Percentiles rank a stretch among this genome's conserved stretches.
These are phyloP conservation scores for Acaromyces ingoldii DNA, from an alignment of 1,284 basidiomycete species.

Conservation along the genomic window DNA sequence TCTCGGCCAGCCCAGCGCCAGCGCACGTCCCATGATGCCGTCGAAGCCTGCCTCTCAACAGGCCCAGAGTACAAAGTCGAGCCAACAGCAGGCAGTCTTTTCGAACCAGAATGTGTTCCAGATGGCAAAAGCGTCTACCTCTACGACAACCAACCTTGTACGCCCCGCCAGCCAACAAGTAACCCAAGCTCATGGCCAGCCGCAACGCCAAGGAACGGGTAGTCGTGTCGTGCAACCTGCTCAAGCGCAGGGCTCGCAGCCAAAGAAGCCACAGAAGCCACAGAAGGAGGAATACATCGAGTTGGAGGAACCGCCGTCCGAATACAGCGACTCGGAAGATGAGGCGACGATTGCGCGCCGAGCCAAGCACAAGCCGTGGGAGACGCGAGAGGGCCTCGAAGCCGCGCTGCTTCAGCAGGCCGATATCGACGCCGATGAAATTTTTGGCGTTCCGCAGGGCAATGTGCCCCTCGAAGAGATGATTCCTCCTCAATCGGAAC, in stretches of 20 bases:
- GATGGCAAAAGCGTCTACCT: no score
- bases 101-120: no score
- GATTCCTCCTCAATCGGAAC: constrained; percentile 19
- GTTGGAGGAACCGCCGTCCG: constrained; percentile 37
- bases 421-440: constrained; percentile 40
- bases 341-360: constrained; percentile 41
- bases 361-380: constrained; percentile 41
- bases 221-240: no score
- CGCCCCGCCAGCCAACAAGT: no score
- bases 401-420: constrained; percentile 34
- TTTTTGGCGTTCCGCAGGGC: constrained; percentile 45
- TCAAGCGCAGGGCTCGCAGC: no score
- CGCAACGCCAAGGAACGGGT: no score
- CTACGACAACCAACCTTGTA: no score
- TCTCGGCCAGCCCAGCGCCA: no score
- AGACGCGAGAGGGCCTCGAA: constrained; percentile 37
- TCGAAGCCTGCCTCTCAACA: background rate
- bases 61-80: background rate
- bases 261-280: background rate
- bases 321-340: constrained; percentile 48
- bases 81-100: no score
- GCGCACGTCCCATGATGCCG: no score
- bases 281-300: constrained; percentile 10
- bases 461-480: constrained; percentile 42
- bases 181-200: no score